Percentiles rank a stretch among this genome's conserved stretches.
Conservation (phyloP, 2,329 filamentous ascomycete species). For the Colletotrichum sp. region DNA sequence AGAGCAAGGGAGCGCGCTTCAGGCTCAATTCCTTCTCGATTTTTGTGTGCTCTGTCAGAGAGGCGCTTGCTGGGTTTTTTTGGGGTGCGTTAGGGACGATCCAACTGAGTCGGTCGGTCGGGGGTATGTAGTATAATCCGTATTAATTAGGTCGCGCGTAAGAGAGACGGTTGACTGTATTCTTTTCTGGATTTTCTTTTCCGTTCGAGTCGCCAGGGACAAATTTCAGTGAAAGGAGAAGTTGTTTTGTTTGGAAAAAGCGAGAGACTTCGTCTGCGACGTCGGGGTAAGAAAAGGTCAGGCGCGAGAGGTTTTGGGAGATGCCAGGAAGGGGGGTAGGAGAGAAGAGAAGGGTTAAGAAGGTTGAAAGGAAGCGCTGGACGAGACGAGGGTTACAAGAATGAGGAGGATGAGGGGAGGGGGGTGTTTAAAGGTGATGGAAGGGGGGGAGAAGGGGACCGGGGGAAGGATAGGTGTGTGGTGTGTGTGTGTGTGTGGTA, state of each 20-base stretch:
- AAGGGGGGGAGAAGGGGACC: background rate
- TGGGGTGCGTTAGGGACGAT: background rate
- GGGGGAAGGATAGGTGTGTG: background rate
- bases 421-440: constrained; percentile 18
- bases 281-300: constrained; percentile 14
- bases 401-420: constrained; percentile 16
- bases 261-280: constrained; percentile 18
- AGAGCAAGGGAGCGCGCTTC: constrained; percentile 10
- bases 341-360: constrained; percentile 14
- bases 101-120: background rate
- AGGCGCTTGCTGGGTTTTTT: background rate
- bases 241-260: constrained; percentile 1
- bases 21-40: background rate
- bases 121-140: background rate
- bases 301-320: constrained; percentile 9
- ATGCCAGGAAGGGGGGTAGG: background rate
- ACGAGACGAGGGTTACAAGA: constrained; percentile 9
- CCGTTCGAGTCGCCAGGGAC: background rate
- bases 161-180: background rate
- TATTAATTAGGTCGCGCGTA: constrained; percentile 6
- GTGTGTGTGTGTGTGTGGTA: background rate
- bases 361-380: constrained; percentile 14
- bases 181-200: background rate
- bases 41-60: background rate
- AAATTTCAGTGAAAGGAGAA: background rate